Evolutionary conservation across 371 early-diverging fungal genomes (phyloP), one percentile per base, ranked within the genome.

Genomic region (Saksenaea vasiformis): DNA sequence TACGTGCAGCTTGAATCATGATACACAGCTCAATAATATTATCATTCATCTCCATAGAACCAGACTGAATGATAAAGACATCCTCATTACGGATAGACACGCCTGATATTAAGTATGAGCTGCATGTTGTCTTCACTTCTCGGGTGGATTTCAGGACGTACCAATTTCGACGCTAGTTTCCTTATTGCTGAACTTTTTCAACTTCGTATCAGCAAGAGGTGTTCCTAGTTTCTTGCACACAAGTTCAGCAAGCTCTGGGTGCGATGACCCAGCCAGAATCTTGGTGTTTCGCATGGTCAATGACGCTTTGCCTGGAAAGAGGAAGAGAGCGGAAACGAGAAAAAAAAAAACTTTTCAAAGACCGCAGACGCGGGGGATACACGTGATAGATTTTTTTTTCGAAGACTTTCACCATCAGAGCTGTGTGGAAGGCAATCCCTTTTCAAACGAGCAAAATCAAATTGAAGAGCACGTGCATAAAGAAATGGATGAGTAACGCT

Each of bases 21-120:
- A 98, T 95, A 65, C 97, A 86, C 57, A 96, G 85, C 79, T 98
- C 98, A 90, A 98, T 95, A 56, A 98, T 78, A 64, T 96, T 92
- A 79, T 98, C 98, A 76, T 98, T 98, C 78, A 95, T 91, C 36
- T 84, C 76, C 60, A 82, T 81, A 22, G 92, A 94, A 13, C 98
- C 97, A 35, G 93, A 92, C 75, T 98, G 98, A 67, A 98, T 94
- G 65, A 98, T 93, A 77, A 88, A 98, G n/a, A 98, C 96, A 82
- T 98, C 96, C 72, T 95, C 88, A 55, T 95, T 87, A 63, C 98
- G 92, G 64, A 98, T 95, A 58, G 97, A 97, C 38, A 92, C 90
- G 28, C 92, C 96, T 80, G 89, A 61, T 38, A 62, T 78, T 54
- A 19, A 5, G 43, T 17, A 17, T 41, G 43, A 47, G 51, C 10